A percentile compares a stretch with the other conserved stretches of the same genome.
Conservation (phyloP, 306 rosid species). For the Cyclanthera cordifolia region DNA sequence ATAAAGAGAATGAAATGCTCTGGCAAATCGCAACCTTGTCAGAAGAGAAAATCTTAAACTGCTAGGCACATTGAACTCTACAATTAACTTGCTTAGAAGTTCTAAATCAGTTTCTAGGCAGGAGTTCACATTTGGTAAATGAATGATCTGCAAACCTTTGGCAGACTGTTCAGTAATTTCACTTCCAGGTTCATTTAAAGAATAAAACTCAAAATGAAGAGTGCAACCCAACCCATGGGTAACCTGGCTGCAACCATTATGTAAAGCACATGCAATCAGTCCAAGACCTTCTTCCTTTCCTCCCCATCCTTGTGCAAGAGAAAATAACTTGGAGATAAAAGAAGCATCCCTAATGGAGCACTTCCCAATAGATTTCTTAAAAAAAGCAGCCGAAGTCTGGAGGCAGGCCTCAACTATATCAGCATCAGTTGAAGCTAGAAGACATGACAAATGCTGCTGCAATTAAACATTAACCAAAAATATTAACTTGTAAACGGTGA, state of each 20-base stretch:
- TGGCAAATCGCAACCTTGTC: constrained; percentile 87
- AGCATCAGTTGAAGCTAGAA: constrained; percentile 92
- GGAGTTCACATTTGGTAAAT: constrained; percentile 43
- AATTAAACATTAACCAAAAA: constrained; percentile 24
- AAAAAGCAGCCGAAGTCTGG: constrained; percentile 77
- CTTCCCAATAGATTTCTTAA: constrained; percentile 86
- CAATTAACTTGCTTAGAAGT: constrained; percentile 64
- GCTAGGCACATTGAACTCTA: constrained; percentile 66
- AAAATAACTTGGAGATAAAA: constrained; percentile 67
- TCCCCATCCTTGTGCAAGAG: constrained; percentile 99
- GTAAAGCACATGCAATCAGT: constrained; percentile 62
- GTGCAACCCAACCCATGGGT: constrained; percentile 74
- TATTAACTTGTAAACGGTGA: constrained; percentile 7
- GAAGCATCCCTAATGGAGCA: constrained; percentile 68
- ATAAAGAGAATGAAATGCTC: constrained; percentile 81
- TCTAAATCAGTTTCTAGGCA: constrained; percentile 62
- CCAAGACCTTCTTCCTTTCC: constrained; percentile 99
- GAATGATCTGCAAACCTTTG: constrained; percentile 78
- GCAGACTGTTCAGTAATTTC: constrained; percentile 28
- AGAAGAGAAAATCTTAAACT: constrained; percentile 71
- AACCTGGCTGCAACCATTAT: constrained; percentile 49
- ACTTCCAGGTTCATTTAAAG: constrained; percentile 38
- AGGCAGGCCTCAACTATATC: constrained; percentile 92
- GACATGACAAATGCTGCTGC: constrained; percentile 96
- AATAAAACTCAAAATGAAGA: constrained; percentile 93